Conservation (phyloP, 768 basidiomycete genomes). For the Atractiella rhizophila region DNA sequence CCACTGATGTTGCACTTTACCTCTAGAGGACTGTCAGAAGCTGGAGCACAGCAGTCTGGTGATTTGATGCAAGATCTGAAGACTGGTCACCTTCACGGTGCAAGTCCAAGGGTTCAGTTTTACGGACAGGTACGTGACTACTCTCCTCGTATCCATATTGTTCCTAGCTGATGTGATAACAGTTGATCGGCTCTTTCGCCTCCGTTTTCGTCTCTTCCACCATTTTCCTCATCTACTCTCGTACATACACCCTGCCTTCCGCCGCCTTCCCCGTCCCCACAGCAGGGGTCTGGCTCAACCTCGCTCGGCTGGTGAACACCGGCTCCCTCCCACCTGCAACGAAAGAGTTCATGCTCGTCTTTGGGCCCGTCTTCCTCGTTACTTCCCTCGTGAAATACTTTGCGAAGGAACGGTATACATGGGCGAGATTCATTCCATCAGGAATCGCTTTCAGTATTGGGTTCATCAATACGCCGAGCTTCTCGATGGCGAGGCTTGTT, state of each 20-base stretch:
- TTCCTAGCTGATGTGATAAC: background rate
- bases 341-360: constrained; percentile 48
- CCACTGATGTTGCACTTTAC: no score
- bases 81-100: constrained; percentile 74
- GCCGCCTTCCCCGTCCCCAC: constrained; percentile 90
- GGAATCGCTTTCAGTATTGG: constrained; percentile 21
- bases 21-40: constrained; percentile 85
- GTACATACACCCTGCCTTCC: constrained; percentile 66
- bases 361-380: constrained; percentile 43
- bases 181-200: constrained; percentile 66
- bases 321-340: constrained; percentile 57
- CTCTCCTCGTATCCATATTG: background rate
- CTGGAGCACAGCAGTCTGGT: constrained; percentile 86
- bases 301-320: constrained; percentile 27
- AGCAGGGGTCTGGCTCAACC: constrained; percentile 55
- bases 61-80: constrained; percentile 98
- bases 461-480: constrained; percentile 83
- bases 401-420: constrained; percentile 20
- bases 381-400: constrained; percentile 43
- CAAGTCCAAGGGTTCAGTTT: constrained; percentile 81
- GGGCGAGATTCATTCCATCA: constrained; percentile 7
- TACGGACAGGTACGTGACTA: constrained; percentile 32
- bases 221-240: constrained; percentile 63
- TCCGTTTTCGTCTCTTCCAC: constrained; percentile 72
- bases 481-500: constrained; percentile 68